These are phyloP conservation scores for Cynanchum wilfordii DNA, from an alignment of 257 asterid genomes.

Conservation along the genomic window DNA sequence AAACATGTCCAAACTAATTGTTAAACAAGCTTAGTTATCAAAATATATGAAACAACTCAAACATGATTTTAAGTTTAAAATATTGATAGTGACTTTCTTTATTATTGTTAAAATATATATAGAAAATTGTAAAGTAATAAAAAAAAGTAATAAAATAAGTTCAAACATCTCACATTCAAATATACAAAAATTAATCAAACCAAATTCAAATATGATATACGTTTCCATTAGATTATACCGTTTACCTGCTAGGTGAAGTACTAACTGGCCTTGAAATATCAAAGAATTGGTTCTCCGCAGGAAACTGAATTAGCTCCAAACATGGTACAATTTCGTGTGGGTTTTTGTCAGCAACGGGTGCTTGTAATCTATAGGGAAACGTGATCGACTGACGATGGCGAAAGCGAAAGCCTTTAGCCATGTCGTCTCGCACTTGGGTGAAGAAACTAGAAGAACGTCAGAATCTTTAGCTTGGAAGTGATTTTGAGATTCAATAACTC, in stretches of 20 bases:
- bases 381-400: conserved; percentile 4
- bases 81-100: too few species aligned
- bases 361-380: neutral
- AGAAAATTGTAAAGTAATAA: too few species aligned
- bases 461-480: conserved; percentile 15
- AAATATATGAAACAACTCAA: too few species aligned
- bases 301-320: conserved; percentile 3
- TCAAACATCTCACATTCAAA: too few species aligned
- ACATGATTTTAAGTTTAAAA: too few species aligned
- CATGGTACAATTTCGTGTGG: conserved; percentile 23
- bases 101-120: too few species aligned
- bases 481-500: conserved; percentile 16
- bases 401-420: conserved; percentile 22
- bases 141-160: too few species aligned
- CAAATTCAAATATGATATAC: too few species aligned
- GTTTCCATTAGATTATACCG: too few species aligned
- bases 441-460: conserved; percentile 21
- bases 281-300: neutral
- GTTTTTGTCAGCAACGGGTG: conserved; percentile 18
- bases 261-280: neutral
- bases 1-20: too few species aligned
- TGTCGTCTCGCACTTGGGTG: conserved; percentile 30
- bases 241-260: neutral
- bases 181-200: too few species aligned
- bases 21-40: too few species aligned